Conservation (phyloP, 192 early-diverging fungal genomes). For the Dimargaris xerosporica region DNA sequence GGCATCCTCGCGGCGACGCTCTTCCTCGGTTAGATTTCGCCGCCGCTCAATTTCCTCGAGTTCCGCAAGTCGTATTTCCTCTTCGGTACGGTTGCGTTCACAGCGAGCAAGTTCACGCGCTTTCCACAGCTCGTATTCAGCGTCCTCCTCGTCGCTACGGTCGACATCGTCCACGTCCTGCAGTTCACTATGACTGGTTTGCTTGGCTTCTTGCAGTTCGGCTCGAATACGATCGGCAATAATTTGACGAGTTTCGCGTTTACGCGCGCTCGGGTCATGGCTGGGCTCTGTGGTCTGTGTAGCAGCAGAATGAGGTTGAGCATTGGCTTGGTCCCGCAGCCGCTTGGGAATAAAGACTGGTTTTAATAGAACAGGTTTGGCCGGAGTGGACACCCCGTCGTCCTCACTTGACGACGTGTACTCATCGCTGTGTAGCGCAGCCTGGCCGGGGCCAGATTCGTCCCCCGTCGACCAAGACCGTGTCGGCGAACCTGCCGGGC, state of each 20-base stretch:
- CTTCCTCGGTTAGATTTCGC: slow-evolving; percentile 59
- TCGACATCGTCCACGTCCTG: slow-evolving; percentile 1
- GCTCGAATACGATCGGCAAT: neutral
- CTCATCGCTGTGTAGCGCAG: no score
- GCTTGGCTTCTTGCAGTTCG: neutral
- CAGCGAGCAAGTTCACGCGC: neutral
- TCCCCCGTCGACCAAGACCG: neutral
- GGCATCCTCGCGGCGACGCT: slow-evolving; percentile 52
- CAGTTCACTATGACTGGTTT: neutral
- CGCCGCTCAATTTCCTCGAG: slow-evolving; percentile 57
- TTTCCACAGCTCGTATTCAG: neutral
- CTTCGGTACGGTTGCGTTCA: neutral
- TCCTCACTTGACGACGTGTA: neutral
- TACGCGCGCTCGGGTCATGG: neutral
- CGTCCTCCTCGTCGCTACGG: neutral
- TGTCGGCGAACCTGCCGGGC: neutral
- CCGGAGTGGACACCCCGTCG: neutral
- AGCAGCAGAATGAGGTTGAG: neutral
- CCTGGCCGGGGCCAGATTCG: neutral
- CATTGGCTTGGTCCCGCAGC: neutral
- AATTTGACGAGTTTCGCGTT: neutral
- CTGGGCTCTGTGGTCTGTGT: neutral
- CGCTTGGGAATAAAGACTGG: neutral
- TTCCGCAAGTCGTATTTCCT: slow-evolving; percentile 37
- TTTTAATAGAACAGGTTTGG: neutral